Evolutionary conservation across 2,329 filamentous ascomycete species (phyloP).

Genomic region (Leptographium lundbergii): DNA sequence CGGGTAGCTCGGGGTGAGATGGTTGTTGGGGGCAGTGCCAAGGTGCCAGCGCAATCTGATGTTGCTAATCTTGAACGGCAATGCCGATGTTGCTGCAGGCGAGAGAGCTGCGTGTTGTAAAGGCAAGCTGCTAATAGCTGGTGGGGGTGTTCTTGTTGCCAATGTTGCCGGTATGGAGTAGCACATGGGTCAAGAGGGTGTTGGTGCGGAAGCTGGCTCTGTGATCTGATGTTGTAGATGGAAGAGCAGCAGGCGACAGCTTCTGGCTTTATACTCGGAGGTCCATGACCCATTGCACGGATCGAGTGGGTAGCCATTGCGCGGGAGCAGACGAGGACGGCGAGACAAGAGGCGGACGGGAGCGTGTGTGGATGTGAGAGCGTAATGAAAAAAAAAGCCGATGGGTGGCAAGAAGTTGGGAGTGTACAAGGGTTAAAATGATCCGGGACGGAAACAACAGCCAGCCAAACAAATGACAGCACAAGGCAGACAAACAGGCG

Average conservation of each 20-base stretch:
- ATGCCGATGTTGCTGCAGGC: not conserved
- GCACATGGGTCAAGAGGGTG: not conserved
- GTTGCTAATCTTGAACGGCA: not conserved
- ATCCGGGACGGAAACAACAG: not conserved
- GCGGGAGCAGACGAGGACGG: not conserved
- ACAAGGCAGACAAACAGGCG: not conserved
- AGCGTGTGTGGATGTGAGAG: not conserved
- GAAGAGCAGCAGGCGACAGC: constrained; percentile 3
- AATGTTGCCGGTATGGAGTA: not conserved
- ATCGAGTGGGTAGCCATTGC: not conserved
- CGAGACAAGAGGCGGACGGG: not conserved
- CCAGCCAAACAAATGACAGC: constrained; percentile 1
- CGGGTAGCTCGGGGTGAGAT: not conserved
- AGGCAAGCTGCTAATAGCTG: not conserved
- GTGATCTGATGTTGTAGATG: not conserved
- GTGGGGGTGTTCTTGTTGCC: not conserved
- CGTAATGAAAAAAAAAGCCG: not conserved
- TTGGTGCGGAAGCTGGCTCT: not conserved
- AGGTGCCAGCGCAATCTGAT: not conserved
- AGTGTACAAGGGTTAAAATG: not conserved
- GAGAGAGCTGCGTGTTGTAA: not conserved
- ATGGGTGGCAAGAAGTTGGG: not conserved
- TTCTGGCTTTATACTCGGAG: constrained; percentile 10
- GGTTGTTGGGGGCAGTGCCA: not conserved
- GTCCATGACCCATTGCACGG: not conserved